Evolutionary conservation across 257 asterid genomes (phyloP).

Genomic region (Buddleja alternifolia): DNA sequence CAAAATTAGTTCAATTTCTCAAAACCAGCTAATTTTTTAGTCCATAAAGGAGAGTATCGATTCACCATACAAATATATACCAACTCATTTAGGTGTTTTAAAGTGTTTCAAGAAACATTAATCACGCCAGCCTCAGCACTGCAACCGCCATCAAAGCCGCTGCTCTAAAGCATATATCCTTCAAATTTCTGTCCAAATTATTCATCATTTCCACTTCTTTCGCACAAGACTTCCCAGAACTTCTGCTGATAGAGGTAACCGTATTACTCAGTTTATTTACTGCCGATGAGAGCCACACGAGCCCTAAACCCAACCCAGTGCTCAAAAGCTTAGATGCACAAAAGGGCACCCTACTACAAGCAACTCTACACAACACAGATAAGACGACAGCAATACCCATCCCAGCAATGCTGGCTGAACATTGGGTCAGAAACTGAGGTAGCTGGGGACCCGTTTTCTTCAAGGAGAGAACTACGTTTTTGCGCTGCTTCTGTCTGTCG

Average conservation of each 20-base stretch:
- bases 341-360: slow-evolving; percentile 55
- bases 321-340: slow-evolving; percentile 58
- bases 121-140: slow-evolving; percentile 63
- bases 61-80: no score
- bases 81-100: neutral
- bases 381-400: slow-evolving; percentile 81
- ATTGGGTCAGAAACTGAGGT: slow-evolving; percentile 65
- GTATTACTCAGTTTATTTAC: slow-evolving; percentile 80
- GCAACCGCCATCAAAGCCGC: slow-evolving; percentile 64
- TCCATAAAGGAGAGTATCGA: no score
- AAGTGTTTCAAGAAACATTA: neutral
- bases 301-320: slow-evolving; percentile 81
- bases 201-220: slow-evolving; percentile 67
- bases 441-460: slow-evolving; percentile 80
- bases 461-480: slow-evolving; percentile 54
- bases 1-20: no score
- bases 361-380: slow-evolving; percentile 67
- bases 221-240: slow-evolving; percentile 36
- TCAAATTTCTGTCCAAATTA: slow-evolving; percentile 58
- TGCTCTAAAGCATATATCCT: slow-evolving; percentile 69
- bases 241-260: slow-evolving; percentile 55
- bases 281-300: slow-evolving; percentile 89
- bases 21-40: no score
- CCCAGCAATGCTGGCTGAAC: slow-evolving; percentile 89
- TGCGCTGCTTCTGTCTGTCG: slow-evolving; percentile 56